Evolutionary conservation across 768 basidiomycete genomes (phyloP).

Genomic region (Calocera viscosa): DNA sequence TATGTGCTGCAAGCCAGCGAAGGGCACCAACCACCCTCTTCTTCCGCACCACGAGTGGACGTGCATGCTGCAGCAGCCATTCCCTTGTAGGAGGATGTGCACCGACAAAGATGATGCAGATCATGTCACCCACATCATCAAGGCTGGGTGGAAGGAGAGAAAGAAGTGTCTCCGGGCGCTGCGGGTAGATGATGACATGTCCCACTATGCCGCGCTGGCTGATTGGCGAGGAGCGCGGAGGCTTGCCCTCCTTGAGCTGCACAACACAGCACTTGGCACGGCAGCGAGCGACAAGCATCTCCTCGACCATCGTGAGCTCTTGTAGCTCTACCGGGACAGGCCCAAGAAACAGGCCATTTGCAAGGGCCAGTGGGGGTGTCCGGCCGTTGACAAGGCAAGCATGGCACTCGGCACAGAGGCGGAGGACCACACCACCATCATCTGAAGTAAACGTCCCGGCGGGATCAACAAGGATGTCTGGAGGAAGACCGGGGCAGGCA

Average conservation of each 20-base stretch:
- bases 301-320: slow-evolving; percentile 30
- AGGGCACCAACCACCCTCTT: slow-evolving; percentile 28
- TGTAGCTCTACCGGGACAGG: slow-evolving; percentile 23
- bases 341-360: slow-evolving; percentile 28
- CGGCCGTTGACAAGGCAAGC: neutral
- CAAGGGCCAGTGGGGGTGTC: slow-evolving; percentile 19
- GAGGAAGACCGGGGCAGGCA: too few species aligned
- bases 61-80: slow-evolving; percentile 25
- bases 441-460: too few species aligned
- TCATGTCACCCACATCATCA: slow-evolving; percentile 19
- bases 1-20: neutral
- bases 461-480: too few species aligned
- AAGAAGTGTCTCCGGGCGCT: slow-evolving; percentile 21
- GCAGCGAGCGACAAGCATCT: slow-evolving; percentile 32
- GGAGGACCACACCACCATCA: too few species aligned
- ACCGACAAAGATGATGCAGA: slow-evolving; percentile 13
- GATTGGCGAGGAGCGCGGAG: neutral
- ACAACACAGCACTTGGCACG: slow-evolving; percentile 26
- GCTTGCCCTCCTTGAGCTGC: slow-evolving; percentile 25
- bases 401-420: too few species aligned
- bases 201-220: slow-evolving; percentile 30
- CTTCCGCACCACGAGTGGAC: slow-evolving; percentile 26
- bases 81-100: slow-evolving; percentile 19
- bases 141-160: slow-evolving; percentile 18
- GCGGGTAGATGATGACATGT: slow-evolving; percentile 34